phyloP scores from a whole-genome alignment of 139 green algal species.

The Chlorella sp. region DNA sequence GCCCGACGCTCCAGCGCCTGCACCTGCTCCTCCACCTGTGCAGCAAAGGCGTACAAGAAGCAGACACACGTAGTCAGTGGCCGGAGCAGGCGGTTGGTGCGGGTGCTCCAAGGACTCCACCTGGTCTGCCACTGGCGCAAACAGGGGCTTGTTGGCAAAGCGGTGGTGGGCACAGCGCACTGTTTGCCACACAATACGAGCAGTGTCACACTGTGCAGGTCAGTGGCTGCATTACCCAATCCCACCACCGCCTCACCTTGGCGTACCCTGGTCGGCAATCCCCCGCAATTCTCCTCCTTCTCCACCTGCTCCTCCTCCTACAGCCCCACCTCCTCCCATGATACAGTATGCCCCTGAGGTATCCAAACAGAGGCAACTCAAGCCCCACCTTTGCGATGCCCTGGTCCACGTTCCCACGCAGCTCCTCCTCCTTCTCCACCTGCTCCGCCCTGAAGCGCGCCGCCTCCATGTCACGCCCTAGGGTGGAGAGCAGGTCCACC shows the following conservation, averaged over 20 bases:
- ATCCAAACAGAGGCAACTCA: not conserved
- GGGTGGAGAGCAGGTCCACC: not conserved
- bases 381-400: not conserved
- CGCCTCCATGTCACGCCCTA: not conserved
- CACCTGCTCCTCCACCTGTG: not conserved
- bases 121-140: too few relatives aligned
- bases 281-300: too few relatives aligned
- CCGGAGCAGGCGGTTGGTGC: too few relatives aligned
- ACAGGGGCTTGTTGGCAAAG: not conserved
- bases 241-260: too few relatives aligned
- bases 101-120: too few relatives aligned
- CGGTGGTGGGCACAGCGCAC: not conserved
- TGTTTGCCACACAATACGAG: not conserved
- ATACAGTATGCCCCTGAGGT: not conserved
- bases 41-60: too few relatives aligned
- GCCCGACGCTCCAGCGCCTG: not conserved
- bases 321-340: too few relatives aligned
- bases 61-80: too few relatives aligned
- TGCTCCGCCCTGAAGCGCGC: conserved; percentile 1
- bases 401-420: not conserved
- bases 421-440: conserved; percentile 9
- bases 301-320: too few relatives aligned
- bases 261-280: too few relatives aligned
- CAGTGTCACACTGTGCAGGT: not conserved
- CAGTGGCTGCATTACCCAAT: too few relatives aligned